Base-by-base conservation (phyloP, 2,329 filamentous ascomycete genomes). In the Ophiognomonia clavigignenti-juglandacearum region DNA sequence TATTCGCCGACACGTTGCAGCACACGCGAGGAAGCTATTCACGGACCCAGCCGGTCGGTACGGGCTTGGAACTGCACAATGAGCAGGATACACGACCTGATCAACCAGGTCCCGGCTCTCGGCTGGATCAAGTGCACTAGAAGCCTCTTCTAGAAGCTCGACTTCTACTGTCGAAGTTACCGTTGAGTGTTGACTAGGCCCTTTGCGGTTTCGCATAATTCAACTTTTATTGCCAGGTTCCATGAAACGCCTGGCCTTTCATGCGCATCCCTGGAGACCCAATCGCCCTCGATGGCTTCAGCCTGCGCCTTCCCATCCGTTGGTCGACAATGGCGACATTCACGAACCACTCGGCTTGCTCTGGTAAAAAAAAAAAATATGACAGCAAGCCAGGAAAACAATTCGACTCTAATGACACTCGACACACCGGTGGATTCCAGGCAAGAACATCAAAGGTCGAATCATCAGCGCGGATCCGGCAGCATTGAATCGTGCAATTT, bases 161-260 rank as follows among this genome's bases (percentile, higher is more conserved):
- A 61, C 55, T 57, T 59, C 55, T 56, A 29, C 54, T 50, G 50
- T 57, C 51, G 61, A n/a, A n/a, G n/a, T n/a, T n/a, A n/a, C n/a
- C n/a, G n/a, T n/a, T n/a, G n/a, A n/a, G n/a, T n/a, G n/a, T n/a
- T n/a, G n/a, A n/a, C 57, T 55, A 58, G 55, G 53, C 47, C 53
- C 37, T 16, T 32, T 50, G 54, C 53, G 51, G 56, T 49, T 51
- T 56, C 65, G 70, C 71, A 73, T 74, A 72, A 72, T 59, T 61
- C 58, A 59, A 56, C 59, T 64, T 71, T 70, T 72, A 73, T 73
- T 73, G 59, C 69, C 63, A 65, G 66, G 68, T 66, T 63, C 57
- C 61, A 59, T 67, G 64, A 68, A 69, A 70, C 64, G 58, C 59
- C 61, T 66, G 65, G 66, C 58, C 27, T 57, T 68, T 74, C 65